Evolutionary conservation across 2,329 filamentous ascomycete species (phyloP).

Genomic region (Exophiala oligosperma): DNA sequence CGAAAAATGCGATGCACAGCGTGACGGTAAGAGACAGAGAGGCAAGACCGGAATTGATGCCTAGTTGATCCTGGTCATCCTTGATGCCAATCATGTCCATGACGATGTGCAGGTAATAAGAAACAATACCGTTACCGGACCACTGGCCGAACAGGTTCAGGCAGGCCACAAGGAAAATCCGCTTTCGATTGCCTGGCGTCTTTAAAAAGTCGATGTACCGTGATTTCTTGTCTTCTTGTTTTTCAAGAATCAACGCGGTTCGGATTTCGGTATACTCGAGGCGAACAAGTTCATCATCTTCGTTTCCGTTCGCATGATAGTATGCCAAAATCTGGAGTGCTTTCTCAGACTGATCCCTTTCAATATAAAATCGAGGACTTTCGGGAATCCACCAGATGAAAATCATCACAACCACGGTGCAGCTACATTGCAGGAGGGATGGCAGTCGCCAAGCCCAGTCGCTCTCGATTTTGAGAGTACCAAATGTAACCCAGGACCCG

Average conservation of each 20-base stretch:
- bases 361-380: constrained; percentile 51
- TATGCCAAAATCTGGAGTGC: constrained; percentile 13
- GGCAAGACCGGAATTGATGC: constrained; percentile 26
- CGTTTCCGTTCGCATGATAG: constrained; percentile 48
- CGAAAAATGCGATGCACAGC: constrained; percentile 24
- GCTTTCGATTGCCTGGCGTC: constrained; percentile 30
- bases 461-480: background rate
- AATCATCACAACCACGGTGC: constrained; percentile 59
- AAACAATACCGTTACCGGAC: constrained; percentile 27
- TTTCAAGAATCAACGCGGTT: constrained; percentile 68
- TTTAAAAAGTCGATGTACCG: constrained; percentile 44
- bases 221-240: constrained; percentile 62
- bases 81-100: constrained; percentile 29
- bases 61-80: constrained; percentile 11
- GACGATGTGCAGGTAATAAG: constrained; percentile 26
- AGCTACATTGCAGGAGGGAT: constrained; percentile 12
- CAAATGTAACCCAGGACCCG: constrained; percentile 12
- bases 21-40: constrained; percentile 32
- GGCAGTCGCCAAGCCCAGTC: constrained; percentile 11
- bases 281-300: constrained; percentile 61
- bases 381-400: constrained; percentile 68
- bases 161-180: constrained; percentile 30
- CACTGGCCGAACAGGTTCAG: constrained; percentile 20
- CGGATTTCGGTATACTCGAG: constrained; percentile 65
- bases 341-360: background rate